Conservation (phyloP, 1,139 yeast species). For the Hyphopichia fennica region DNA sequence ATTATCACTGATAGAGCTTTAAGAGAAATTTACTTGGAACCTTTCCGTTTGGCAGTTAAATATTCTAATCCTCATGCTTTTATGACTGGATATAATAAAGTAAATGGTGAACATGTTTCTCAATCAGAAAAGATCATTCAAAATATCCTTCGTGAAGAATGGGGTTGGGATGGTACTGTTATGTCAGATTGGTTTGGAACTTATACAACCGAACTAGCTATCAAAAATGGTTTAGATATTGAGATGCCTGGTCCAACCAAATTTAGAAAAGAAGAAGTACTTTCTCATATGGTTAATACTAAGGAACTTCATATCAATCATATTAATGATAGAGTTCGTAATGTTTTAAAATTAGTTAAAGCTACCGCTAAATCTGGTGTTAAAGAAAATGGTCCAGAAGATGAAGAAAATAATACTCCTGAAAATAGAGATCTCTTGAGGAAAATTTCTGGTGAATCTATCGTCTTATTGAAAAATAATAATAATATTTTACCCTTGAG, state of each 20-base stretch:
- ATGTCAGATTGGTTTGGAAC: slow-evolving; percentile 69
- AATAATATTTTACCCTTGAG: slow-evolving; percentile 40
- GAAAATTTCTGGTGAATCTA: slow-evolving; percentile 49
- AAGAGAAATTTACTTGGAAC: slow-evolving; percentile 59
- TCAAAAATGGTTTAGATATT: slow-evolving; percentile 58
- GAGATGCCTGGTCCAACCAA: slow-evolving; percentile 66
- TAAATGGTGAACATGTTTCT: slow-evolving; percentile 58
- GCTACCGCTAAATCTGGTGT: slow-evolving; percentile 42
- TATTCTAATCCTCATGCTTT: slow-evolving; percentile 50
- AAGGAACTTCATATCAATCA: slow-evolving; percentile 29
- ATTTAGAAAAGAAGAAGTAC: slow-evolving; percentile 40
- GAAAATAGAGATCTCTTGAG: slow-evolving; percentile 47
- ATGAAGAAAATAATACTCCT: slow-evolving; percentile 38
- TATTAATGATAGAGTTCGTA: slow-evolving; percentile 45
- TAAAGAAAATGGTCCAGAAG: slow-evolving; percentile 39
- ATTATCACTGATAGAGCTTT: slow-evolving; percentile 57
- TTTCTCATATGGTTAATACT: slow-evolving; percentile 36
- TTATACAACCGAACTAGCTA: slow-evolving; percentile 46
- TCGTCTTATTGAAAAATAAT: slow-evolving; percentile 56
- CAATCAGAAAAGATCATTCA: slow-evolving; percentile 42
- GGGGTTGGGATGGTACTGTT: slow-evolving; percentile 55
- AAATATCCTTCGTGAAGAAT: slow-evolving; percentile 51
- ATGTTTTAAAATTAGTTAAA: slow-evolving; percentile 47
- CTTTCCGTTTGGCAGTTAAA: slow-evolving; percentile 59
- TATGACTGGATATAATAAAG: slow-evolving; percentile 62